Evolutionary conservation across 805 yeast genomes (phyloP).

Genomic region (Barnettozyma pratensis): DNA sequence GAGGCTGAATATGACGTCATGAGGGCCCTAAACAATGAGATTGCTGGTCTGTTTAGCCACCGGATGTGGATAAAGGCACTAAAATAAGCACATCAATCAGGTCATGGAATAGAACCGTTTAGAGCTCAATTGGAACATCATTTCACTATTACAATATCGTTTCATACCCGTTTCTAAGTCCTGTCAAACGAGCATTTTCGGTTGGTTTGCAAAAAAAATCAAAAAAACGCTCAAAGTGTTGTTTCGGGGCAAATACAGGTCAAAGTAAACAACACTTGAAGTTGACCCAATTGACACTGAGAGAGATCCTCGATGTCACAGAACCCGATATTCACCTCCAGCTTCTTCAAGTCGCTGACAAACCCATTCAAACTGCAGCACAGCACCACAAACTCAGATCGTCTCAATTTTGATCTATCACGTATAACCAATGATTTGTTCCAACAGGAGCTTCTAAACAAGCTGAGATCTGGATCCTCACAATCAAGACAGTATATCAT

Average conservation of each 20-base stretch:
- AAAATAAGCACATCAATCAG: no score
- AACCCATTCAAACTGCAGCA: conserved; percentile 21
- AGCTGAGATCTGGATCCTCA: conserved; percentile 33
- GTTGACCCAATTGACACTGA: background rate
- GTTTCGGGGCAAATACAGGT: no score
- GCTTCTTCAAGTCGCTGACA: conserved; percentile 24
- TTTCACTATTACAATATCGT: background rate
- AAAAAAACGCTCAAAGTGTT: no score
- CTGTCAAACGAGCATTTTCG: background rate
- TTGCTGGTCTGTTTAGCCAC: no score
- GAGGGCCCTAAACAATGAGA: background rate
- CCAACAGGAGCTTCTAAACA: conserved; percentile 34
- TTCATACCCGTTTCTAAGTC: background rate
- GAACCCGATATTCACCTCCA: conserved; percentile 11
- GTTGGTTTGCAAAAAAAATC: background rate
- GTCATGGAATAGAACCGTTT: no score
- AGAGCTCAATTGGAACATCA: no score
- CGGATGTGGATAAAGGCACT: no score
- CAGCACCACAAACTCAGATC: conserved; percentile 17
- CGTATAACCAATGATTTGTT: conserved; percentile 41
- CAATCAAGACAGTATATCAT: conserved; percentile 46
- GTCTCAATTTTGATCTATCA: conserved; percentile 33
- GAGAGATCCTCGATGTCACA: conserved; percentile 1
- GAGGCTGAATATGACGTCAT: background rate
- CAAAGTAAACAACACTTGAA: background rate